These are phyloP conservation scores for Alternaria solani DNA, from an alignment of 2,329 filamentous ascomycete genomes.

Conservation along the genomic window DNA sequence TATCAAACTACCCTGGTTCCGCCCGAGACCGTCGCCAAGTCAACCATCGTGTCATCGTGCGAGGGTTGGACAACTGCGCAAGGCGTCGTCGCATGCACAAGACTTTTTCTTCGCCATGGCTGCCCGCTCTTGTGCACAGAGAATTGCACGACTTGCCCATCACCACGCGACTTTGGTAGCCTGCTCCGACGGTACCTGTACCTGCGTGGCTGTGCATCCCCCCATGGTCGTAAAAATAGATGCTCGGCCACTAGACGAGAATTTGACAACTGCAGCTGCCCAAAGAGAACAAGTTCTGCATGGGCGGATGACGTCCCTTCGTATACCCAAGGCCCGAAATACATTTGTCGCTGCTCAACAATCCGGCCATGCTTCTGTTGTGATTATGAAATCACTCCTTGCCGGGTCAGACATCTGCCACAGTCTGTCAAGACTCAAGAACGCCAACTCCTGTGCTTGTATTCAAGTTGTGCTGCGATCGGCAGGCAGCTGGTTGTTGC, in stretches of 20 bases:
- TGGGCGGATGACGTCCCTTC: constrained; percentile 4
- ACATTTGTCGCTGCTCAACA: not conserved
- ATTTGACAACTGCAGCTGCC: constrained; percentile 5
- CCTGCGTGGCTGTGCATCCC: constrained; percentile 13
- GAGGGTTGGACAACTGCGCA: not conserved
- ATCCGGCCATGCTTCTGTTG: not conserved
- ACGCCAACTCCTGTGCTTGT: not conserved
- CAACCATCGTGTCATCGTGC: not conserved
- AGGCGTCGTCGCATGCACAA: constrained; percentile 3
- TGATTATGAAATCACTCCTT: not conserved
- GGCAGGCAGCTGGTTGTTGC: constrained; percentile 1
- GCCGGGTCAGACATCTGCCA: not conserved
- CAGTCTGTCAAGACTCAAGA: not conserved
- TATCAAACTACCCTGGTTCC: constrained; percentile 21
- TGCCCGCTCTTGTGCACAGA: not conserved
- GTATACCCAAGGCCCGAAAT: not conserved
- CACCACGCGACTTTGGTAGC: not conserved
- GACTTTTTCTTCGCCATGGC: not conserved
- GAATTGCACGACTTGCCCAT: not conserved
- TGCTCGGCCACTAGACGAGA: constrained; percentile 9
- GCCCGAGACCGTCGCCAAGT: constrained; percentile 19
- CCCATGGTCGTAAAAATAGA: constrained; percentile 14
- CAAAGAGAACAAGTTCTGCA: constrained; percentile 2
- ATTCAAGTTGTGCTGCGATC: constrained; percentile 2
- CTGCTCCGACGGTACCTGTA: constrained; percentile 5